Conservation (phyloP, 108 stramenopile species). For the Cyclotella baltica region DNA sequence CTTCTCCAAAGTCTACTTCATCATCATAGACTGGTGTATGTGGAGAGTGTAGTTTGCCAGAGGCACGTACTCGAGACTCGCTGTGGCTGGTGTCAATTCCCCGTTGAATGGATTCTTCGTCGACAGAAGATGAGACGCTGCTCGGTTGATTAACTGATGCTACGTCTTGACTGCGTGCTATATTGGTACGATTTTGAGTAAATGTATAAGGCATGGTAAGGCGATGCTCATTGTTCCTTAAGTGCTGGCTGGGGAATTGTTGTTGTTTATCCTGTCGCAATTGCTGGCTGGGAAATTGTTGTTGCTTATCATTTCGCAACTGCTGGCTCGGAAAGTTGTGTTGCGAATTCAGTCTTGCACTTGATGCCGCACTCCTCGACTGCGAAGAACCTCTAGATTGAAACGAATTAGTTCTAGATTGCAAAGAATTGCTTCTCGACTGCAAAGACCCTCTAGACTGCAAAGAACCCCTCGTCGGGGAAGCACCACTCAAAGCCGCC, state of each 20-base stretch:
- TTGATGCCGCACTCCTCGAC: too few relatives aligned
- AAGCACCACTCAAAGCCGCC: constrained; percentile 24
- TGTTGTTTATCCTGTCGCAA: background rate
- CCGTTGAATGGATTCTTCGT: constrained; percentile 35
- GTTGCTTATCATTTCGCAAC: background rate
- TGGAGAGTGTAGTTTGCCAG: constrained; percentile 14
- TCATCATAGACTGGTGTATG: constrained; percentile 26
- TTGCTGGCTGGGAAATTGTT: background rate
- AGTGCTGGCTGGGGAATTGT: background rate
- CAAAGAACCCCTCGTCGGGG: background rate
- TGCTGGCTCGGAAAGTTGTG: too few relatives aligned
- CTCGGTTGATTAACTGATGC: constrained; percentile 6
- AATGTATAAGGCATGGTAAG: background rate
- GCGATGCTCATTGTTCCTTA: background rate
- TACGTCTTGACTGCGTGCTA: background rate
- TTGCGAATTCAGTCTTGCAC: too few relatives aligned
- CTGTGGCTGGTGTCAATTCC: constrained; percentile 50
- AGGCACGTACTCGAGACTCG: constrained; percentile 42
- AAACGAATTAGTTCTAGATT: too few relatives aligned
- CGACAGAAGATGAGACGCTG: background rate
- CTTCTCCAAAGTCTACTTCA: constrained; percentile 7
- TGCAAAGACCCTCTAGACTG: too few relatives aligned
- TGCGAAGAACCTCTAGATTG: too few relatives aligned
- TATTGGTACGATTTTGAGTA: background rate
- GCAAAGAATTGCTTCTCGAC: too few relatives aligned